phyloP scores from a whole-genome alignment of 75 land plant species.

The Larix kaempferi region DNA sequence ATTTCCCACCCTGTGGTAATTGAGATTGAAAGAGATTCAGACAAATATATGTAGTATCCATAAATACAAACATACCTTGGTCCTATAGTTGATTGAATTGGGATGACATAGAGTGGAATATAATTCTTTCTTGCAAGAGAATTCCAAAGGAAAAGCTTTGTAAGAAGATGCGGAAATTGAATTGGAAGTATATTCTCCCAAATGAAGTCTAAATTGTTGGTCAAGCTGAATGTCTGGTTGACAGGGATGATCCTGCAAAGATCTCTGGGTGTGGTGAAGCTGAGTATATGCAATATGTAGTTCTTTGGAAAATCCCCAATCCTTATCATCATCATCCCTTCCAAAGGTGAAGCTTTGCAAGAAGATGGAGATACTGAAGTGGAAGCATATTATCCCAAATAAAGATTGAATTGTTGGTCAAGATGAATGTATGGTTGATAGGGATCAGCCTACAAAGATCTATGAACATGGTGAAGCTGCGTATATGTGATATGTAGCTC shows the following conservation, averaged over 20 bases:
- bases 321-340: no score
- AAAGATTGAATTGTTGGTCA: no score
- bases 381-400: no score
- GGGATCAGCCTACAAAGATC: no score
- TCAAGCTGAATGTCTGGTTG: not conserved
- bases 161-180: not conserved
- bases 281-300: not conserved
- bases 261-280: not conserved
- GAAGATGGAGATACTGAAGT: no score
- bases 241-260: not conserved
- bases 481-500: no score
- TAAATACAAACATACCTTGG: not conserved
- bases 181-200: conserved; percentile 1
- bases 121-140: not conserved
- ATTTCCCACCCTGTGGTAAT: no score
- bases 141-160: not conserved
- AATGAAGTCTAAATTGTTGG: not conserved
- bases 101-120: no score
- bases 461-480: no score
- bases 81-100: not conserved
- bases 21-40: no score
- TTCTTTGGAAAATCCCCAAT: not conserved
- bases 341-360: no score
- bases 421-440: no score
- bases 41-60: not conserved